Percentiles rank a stretch among this genome's conserved stretches.
Conservation (phyloP, 768 basidiomycete species). For the Tricholoma furcatifolium region DNA sequence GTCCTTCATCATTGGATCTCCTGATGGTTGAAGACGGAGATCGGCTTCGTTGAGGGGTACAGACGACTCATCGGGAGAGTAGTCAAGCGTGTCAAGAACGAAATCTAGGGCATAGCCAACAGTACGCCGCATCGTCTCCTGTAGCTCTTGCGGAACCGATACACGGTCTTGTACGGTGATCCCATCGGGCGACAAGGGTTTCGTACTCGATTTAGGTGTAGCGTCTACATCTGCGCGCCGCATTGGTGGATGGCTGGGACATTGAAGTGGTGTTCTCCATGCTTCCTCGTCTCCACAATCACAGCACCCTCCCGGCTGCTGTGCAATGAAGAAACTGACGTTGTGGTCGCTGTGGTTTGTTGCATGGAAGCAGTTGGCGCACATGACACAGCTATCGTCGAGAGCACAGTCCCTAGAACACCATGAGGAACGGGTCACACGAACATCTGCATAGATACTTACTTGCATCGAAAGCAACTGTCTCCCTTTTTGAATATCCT, state of each 20-base stretch:
- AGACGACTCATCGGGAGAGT: conserved; percentile 76
- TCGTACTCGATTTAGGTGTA: conserved; percentile 41
- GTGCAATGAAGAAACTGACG: conserved; percentile 89
- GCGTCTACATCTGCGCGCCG: conserved; percentile 26
- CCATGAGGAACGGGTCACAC: neutral
- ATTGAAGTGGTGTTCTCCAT: conserved; percentile 69
- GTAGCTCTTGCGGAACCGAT: conserved; percentile 60
- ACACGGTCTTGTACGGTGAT: conserved; percentile 60
- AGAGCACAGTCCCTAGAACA: conserved; percentile 79
- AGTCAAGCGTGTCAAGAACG: conserved; percentile 78
- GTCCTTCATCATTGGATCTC: conserved; percentile 78
- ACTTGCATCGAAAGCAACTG: conserved; percentile 94
- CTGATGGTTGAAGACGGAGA: conserved; percentile 70
- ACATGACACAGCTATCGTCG: conserved; percentile 89
- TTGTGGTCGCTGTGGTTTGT: conserved; percentile 88
- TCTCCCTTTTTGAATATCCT: conserved; percentile 90
- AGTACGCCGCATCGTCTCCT: conserved; percentile 71
- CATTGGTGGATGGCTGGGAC: conserved; percentile 74
- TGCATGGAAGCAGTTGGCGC: conserved; percentile 85
- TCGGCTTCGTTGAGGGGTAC: conserved; percentile 67
- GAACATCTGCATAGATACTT: conserved; percentile 31
- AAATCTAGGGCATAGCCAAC: conserved; percentile 81
- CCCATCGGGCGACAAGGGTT: conserved; percentile 46
- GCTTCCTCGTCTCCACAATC: conserved; percentile 93
- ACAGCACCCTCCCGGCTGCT: conserved; percentile 91